A percentile compares a stretch with the other conserved stretches of the same genome.
phyloP scores from a whole-genome alignment of 495 filamentous ascomycete species.

The Bacidia gigantensis region DNA sequence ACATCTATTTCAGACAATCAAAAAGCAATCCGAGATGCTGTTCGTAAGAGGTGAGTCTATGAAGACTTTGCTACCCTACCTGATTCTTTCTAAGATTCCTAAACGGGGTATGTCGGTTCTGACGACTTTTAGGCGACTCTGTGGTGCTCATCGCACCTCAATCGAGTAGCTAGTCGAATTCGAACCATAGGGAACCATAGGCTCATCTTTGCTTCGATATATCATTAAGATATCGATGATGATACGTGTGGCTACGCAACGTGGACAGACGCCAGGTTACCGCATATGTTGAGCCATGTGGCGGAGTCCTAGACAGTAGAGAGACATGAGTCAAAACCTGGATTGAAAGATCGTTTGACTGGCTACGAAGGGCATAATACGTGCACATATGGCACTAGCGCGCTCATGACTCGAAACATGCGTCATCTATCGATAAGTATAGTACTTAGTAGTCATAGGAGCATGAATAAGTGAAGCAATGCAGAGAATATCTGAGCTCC shows the following conservation, averaged over 20 bases:
- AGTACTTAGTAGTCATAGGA: not conserved
- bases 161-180: slow-evolving; percentile 21
- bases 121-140: slow-evolving; percentile 56
- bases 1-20: slow-evolving; percentile 55
- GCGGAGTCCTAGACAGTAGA: no score
- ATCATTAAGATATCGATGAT: not conserved
- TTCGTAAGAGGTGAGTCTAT: slow-evolving; percentile 74
- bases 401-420: not conserved
- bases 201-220: no score
- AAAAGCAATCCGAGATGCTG: slow-evolving; percentile 97
- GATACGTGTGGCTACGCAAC: no score
- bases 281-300: no score
- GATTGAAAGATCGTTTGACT: no score
- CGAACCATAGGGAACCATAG: no score
- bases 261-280: no score
- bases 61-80: not conserved
- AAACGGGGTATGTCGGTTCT: no score
- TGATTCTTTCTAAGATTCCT: not conserved
- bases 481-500: not conserved
- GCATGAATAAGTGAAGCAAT: slow-evolving; percentile 1
- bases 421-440: not conserved
- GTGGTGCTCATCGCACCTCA: slow-evolving; percentile 91
- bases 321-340: no score
- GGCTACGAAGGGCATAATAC: no score
- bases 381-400: no score